A percentile compares a stretch with the other conserved stretches of the same genome.
phyloP scores from a whole-genome alignment of 2,329 filamentous ascomycete species.

The Periconia macrospinosa region DNA sequence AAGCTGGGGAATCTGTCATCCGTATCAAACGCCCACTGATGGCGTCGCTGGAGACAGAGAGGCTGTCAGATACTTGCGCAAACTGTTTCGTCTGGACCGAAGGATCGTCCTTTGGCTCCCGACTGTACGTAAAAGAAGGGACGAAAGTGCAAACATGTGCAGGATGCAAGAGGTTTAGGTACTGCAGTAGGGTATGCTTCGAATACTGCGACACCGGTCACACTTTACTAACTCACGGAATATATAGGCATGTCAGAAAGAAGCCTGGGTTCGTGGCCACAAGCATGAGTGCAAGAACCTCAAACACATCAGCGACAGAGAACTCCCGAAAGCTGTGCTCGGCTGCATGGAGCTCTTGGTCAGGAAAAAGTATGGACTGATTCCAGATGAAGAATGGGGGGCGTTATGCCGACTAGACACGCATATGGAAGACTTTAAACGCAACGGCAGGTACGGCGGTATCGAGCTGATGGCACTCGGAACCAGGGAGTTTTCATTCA shows the following conservation, averaged over 20 bases:
- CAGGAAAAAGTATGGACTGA: conserved; percentile 42
- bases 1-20: conserved; percentile 53
- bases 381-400: conserved; percentile 46
- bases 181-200: conserved; percentile 59
- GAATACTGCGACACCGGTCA: not conserved
- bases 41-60: conserved; percentile 55
- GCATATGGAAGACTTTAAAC: conserved; percentile 53
- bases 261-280: conserved; percentile 62
- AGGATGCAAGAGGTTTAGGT: conserved; percentile 60
- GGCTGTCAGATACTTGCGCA: conserved; percentile 59
- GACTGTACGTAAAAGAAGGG: conserved; percentile 35
- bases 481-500: conserved; percentile 55
- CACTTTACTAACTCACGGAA: not conserved
- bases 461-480: conserved; percentile 58
- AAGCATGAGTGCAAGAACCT: conserved; percentile 62
- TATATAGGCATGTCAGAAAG: conserved; percentile 59
- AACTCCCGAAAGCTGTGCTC: conserved; percentile 59
- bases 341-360: conserved; percentile 58
- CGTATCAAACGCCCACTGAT: conserved; percentile 56
- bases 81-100: conserved; percentile 56
- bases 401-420: conserved; percentile 50
- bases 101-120: conserved; percentile 31
- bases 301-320: conserved; percentile 43
- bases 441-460: conserved; percentile 46
- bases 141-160: conserved; percentile 56